These are phyloP conservation scores for Extremus antarcticus DNA, from an alignment of 495 filamentous ascomycete species.

Conservation along the genomic window DNA sequence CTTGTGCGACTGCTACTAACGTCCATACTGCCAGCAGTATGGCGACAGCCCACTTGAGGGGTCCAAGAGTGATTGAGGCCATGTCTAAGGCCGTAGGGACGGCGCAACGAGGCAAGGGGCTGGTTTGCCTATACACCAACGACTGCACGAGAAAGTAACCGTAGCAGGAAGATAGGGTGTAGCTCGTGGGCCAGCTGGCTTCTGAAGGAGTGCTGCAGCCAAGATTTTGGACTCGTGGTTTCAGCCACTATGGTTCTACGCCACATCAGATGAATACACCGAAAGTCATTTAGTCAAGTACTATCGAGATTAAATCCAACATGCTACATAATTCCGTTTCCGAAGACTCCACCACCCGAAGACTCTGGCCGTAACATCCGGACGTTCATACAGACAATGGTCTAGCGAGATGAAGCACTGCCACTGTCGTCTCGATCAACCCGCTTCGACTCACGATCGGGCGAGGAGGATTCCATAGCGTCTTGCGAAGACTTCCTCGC, in stretches of 20 bases:
- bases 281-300: background rate
- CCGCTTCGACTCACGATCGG: background rate
- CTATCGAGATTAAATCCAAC: background rate
- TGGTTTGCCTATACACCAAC: background rate
- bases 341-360: background rate
- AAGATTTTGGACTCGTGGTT: too few relatives aligned
- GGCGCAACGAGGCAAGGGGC: background rate
- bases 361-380: background rate
- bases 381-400: background rate
- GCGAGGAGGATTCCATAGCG: background rate
- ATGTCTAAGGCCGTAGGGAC: background rate
- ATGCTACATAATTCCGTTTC: background rate
- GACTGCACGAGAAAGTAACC: background rate
- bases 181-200: background rate
- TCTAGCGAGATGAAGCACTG: background rate
- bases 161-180: background rate
- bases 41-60: slow-evolving; percentile 2
- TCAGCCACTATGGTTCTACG: too few relatives aligned
- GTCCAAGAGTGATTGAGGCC: background rate
- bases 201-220: too few relatives aligned
- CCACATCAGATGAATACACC: background rate
- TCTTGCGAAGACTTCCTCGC: background rate
- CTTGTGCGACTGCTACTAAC: slow-evolving; percentile 9
- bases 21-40: slow-evolving; percentile 19
- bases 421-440: background rate